Evolutionary conservation across 2,329 filamentous ascomycete genomes (phyloP).

Genomic region (Chaetothyriales sp.): DNA sequence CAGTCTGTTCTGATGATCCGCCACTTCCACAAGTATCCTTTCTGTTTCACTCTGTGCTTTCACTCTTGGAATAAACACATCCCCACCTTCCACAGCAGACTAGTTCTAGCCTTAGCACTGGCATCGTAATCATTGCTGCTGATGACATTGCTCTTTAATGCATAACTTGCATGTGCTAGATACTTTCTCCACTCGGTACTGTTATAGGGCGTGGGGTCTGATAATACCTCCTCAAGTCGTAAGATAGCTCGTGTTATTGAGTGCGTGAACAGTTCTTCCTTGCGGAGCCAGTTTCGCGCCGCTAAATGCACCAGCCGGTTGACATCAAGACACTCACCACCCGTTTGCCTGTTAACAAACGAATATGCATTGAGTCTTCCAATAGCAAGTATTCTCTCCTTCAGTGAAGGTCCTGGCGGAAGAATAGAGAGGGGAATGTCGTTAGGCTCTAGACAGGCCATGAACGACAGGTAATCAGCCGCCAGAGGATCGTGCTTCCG

Average conservation of each 20-base stretch:
- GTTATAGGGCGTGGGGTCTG: conserved; percentile 8
- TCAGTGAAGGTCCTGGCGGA: conserved; percentile 11
- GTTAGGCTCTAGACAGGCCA: conserved; percentile 21
- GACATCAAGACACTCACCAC: conserved; percentile 11
- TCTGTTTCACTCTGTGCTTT: background rate
- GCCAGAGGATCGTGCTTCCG: conserved; percentile 20
- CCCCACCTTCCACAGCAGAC: too few species aligned
- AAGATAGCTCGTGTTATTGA: conserved; percentile 12
- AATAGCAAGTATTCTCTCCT: conserved; percentile 19
- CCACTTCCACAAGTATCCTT: background rate
- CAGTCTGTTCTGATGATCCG: background rate
- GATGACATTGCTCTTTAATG: background rate
- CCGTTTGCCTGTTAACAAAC: conserved; percentile 16
- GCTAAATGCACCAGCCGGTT: conserved; percentile 25
- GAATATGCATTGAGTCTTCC: conserved; percentile 22
- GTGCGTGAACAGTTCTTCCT: conserved; percentile 8
- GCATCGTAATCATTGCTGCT: background rate
- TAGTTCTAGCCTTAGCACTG: background rate
- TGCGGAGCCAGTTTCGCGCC: conserved; percentile 21
- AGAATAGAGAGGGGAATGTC: conserved; percentile 24
- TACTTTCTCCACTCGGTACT: conserved; percentile 18
- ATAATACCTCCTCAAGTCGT: conserved; percentile 18
- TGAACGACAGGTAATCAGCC: conserved; percentile 22
- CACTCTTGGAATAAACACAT: too few species aligned
- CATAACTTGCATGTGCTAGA: conserved; percentile 19